Conservation (phyloP, 164 flowering plant genomes). For the Brasenia schreberi region DNA sequence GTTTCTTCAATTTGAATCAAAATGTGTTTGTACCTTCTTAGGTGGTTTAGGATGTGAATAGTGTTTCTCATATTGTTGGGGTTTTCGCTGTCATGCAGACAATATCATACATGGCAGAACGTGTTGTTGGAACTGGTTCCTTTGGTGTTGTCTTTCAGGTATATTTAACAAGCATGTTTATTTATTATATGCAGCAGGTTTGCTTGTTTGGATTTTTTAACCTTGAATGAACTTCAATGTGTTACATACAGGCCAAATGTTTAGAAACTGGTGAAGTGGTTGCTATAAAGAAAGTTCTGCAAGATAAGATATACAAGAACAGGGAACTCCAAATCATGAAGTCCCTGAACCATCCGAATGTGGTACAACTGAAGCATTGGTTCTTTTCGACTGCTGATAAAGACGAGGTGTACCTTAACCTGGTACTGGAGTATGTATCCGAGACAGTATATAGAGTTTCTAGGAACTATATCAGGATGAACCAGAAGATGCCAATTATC, state of each 20-base stretch:
- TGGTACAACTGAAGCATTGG: constrained; percentile 63
- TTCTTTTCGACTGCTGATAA: constrained; percentile 90
- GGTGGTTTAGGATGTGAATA: too few species aligned
- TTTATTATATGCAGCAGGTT: not conserved
- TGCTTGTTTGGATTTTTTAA: not conserved
- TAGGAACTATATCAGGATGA: constrained; percentile 63
- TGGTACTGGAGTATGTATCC: constrained; percentile 80
- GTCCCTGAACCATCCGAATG: constrained; percentile 75
- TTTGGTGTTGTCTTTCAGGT: constrained; percentile 99
- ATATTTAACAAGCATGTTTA: not conserved
- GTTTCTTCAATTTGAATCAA: too few species aligned
- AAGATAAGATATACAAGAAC: constrained; percentile 97
- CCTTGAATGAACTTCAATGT: not conserved
- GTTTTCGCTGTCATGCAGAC: constrained; percentile 28
- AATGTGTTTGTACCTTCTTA: too few species aligned
- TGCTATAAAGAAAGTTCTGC: constrained; percentile 96
- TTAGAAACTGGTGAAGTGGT: constrained; percentile 82
- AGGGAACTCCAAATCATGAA: constrained; percentile 94
- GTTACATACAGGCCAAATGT: constrained; percentile 64
- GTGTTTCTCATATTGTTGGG: too few species aligned
- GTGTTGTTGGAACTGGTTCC: constrained; percentile 98
- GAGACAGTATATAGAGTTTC: constrained; percentile 80
- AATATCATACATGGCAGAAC: constrained; percentile 91
- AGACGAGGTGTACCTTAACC: constrained; percentile 83
- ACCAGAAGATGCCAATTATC: constrained; percentile 63